Conservation (phyloP, 768 basidiomycete species). For the Podaxis sp. region DNA sequence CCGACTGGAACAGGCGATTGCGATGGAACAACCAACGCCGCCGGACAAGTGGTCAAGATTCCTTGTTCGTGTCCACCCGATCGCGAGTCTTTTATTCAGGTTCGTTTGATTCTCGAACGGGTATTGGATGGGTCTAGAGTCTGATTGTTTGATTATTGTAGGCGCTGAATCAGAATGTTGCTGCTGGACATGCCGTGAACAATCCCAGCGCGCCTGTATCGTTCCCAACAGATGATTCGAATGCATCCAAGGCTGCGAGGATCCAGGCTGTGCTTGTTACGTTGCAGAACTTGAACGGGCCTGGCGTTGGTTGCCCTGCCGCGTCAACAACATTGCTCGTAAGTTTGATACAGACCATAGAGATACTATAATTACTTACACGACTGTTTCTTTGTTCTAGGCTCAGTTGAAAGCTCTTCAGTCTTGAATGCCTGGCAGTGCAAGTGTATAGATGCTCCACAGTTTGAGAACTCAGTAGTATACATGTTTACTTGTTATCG, state of each 20-base stretch:
- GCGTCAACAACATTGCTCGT: conserved; percentile 55
- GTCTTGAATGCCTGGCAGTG: background rate
- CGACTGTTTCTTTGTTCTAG: conserved; percentile 11
- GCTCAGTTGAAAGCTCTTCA: conserved; percentile 30
- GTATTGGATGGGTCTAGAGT: background rate
- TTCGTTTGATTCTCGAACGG: conserved; percentile 23
- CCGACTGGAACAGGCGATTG: conserved; percentile 74
- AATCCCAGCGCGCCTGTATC: conserved; percentile 54
- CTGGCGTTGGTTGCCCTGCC: conserved; percentile 69
- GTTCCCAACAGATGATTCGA: conserved; percentile 65
- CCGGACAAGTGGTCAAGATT: conserved; percentile 56
- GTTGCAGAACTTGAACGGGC: conserved; percentile 69
- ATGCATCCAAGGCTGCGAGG: conserved; percentile 53
- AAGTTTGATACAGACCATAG: conserved; percentile 26
- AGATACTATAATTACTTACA: background rate
- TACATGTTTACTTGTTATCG: background rate
- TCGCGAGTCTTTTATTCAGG: conserved; percentile 49
- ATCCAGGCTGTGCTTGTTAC: conserved; percentile 61
- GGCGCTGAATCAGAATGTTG: conserved; percentile 56
- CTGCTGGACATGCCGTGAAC: conserved; percentile 62
- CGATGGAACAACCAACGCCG: conserved; percentile 55
- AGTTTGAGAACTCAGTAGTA: background rate
- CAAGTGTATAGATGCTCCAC: background rate
- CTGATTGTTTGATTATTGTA: conserved; percentile 16
- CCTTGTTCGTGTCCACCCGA: conserved; percentile 71